phyloP scores from a whole-genome alignment of 2,329 filamentous ascomycete genomes.

The Sporothrix sp. region DNA sequence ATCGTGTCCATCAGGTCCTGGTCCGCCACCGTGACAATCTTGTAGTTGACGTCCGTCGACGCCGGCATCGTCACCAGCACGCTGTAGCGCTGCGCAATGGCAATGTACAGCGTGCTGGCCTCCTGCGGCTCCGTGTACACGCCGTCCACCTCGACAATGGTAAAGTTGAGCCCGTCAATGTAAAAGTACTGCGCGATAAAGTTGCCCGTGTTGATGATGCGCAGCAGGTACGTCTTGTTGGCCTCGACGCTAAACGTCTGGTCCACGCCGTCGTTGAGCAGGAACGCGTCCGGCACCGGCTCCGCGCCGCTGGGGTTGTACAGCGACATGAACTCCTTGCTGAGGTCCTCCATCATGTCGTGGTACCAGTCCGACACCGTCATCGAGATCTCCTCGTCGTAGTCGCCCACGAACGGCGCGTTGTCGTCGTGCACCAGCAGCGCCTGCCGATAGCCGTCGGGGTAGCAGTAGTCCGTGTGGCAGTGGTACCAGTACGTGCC shows the following conservation, averaged over 20 bases:
- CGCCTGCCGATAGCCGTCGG: constrained; percentile 42
- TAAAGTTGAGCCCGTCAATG: constrained; percentile 58
- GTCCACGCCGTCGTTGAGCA: constrained; percentile 63
- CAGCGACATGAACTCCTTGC: constrained; percentile 41
- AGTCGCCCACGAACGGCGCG: constrained; percentile 45
- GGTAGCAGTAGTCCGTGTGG: constrained; percentile 57
- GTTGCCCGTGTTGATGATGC: constrained; percentile 62
- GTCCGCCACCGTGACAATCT: constrained; percentile 39
- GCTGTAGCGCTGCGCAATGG: constrained; percentile 57
- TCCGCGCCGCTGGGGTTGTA: constrained; percentile 49
- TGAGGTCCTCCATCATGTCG: constrained; percentile 39
- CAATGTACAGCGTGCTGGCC: constrained; percentile 55
- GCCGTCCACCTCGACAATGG: constrained; percentile 64
- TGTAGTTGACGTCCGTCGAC: constrained; percentile 52
- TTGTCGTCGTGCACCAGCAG: constrained; percentile 40
- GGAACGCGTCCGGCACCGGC: constrained; percentile 56
- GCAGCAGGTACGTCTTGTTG: constrained; percentile 62
- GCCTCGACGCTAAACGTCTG: constrained; percentile 50
- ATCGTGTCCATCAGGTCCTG: constrained; percentile 58
- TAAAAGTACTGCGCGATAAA: constrained; percentile 59
- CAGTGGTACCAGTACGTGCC: constrained; percentile 77
- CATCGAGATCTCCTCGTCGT: constrained; percentile 54
- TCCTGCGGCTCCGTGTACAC: constrained; percentile 53
- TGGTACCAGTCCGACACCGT: constrained; percentile 67
- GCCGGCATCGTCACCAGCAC: constrained; percentile 55